phyloP scores from a whole-genome alignment of 768 basidiomycete genomes.

The Rhodotorula kratochvilovae region DNA sequence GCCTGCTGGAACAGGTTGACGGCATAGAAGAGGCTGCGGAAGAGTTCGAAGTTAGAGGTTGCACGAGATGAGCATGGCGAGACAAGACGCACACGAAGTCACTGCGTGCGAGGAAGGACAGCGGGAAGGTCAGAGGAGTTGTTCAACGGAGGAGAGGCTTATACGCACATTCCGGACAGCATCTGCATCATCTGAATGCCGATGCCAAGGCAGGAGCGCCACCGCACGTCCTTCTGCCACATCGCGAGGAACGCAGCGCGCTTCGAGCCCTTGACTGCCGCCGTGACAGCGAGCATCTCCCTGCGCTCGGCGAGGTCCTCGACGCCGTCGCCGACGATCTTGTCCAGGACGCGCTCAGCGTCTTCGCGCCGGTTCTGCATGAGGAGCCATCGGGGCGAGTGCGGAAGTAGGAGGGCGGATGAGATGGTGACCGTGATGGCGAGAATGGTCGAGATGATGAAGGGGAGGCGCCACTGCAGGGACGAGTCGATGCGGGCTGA shows the following conservation, averaged over 20 bases:
- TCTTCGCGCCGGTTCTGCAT: conserved; percentile 48
- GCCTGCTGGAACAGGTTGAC: conserved; percentile 14
- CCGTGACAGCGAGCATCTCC: conserved; percentile 15
- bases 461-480: conserved; percentile 51
- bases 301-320: conserved; percentile 39
- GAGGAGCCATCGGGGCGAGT: conserved; percentile 52
- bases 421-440: conserved; percentile 44
- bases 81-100: conserved; percentile 45
- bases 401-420: conserved; percentile 48
- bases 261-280: background rate
- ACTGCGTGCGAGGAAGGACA: no score
- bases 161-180: conserved; percentile 40
- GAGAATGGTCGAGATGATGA: conserved; percentile 37
- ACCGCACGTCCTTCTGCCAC: conserved; percentile 41
- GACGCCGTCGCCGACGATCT: conserved; percentile 45
- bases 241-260: conserved; percentile 36
- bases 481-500: conserved; percentile 24
- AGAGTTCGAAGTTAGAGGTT: background rate
- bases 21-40: background rate
- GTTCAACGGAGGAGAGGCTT: no score
- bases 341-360: conserved; percentile 44
- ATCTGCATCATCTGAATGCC: conserved; percentile 45
- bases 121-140: no score
- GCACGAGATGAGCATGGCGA: background rate
- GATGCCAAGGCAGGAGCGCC: conserved; percentile 50